These are phyloP conservation scores for Silene latifolia DNA, from an alignment of 148 eudicot species.

Conservation along the genomic window DNA sequence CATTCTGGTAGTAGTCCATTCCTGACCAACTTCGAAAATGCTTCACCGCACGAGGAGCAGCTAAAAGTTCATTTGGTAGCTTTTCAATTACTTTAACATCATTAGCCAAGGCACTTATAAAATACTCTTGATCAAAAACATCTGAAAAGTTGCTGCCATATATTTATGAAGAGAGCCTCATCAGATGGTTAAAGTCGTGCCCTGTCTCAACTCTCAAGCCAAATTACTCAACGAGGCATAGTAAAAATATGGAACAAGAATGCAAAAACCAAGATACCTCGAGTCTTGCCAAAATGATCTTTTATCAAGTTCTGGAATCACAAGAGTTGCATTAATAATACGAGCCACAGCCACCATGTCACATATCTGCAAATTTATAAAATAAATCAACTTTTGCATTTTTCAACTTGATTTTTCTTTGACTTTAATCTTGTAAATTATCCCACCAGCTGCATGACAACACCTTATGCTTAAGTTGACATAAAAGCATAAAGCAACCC, in stretches of 20 bases:
- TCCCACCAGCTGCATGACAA: background rate
- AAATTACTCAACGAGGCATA: background rate
- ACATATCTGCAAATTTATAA: constrained; percentile 62
- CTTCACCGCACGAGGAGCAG: constrained; percentile 71
- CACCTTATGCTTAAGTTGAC: background rate
- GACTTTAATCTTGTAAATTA: background rate
- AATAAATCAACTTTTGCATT: background rate
- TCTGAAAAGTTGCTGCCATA: constrained; percentile 85
- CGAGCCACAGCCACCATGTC: constrained; percentile 99
- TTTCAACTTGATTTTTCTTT: background rate
- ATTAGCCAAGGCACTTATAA: constrained; percentile 67
- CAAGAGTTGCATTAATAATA: constrained; percentile 89
- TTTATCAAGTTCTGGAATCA: constrained; percentile 94
- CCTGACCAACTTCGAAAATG: constrained; percentile 97
- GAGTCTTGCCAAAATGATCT: constrained; percentile 96
- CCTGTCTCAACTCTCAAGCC: background rate
- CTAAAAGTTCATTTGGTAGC: constrained; percentile 60
- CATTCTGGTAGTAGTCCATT: constrained; percentile 71
- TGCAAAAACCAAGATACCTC: constrained; percentile 44
- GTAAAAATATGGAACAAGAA: background rate
- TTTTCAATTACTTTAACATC: constrained; percentile 66
- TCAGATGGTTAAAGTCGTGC: background rate
- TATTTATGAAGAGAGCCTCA: constrained; percentile 8
- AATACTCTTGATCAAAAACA: constrained; percentile 85
- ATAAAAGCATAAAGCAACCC: background rate